phyloP scores from a whole-genome alignment of 371 early-diverging fungal genomes.

The Funneliformis caledonium region DNA sequence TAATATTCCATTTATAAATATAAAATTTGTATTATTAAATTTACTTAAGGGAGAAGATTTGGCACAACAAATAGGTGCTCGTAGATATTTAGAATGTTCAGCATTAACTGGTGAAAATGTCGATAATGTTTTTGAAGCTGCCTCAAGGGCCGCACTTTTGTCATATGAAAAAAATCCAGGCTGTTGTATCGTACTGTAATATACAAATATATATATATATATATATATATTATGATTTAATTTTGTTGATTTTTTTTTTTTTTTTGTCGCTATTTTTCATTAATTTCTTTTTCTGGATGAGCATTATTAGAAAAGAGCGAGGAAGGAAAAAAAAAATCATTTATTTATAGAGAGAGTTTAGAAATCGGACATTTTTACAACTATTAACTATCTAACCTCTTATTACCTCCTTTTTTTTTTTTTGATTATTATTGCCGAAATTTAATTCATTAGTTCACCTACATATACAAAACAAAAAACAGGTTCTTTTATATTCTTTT shows the following conservation, averaged over 20 bases:
- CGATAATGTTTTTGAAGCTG: constrained; percentile 75
- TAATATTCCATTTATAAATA: not conserved
- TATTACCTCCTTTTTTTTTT: not conserved
- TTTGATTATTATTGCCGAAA: not conserved
- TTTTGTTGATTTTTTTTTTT: no score
- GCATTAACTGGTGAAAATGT: constrained; percentile 77
- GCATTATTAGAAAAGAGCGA: not conserved
- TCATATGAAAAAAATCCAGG: not conserved
- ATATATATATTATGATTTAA: not conserved
- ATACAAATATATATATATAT: not conserved
- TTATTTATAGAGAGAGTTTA: not conserved
- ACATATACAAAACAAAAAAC: not conserved
- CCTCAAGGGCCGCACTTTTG: constrained; percentile 61
- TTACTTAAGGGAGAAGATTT: constrained; percentile 59
- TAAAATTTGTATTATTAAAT: not conserved
- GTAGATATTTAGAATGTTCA: constrained; percentile 79
- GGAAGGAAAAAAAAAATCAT: not conserved
- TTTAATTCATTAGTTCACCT: not conserved
- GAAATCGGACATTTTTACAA: not conserved
- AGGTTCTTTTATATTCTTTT: not conserved
- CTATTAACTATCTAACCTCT: not conserved
- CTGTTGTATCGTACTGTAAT: constrained; percentile 18
- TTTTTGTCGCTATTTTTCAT: no score
- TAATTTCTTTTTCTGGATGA: no score
- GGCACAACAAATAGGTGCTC: constrained; percentile 73